Evolutionary conservation across 2,329 filamentous ascomycete species (phyloP), one percentile per base, ranked within the genome.

Genomic region (Calonectria henricotiae): DNA sequence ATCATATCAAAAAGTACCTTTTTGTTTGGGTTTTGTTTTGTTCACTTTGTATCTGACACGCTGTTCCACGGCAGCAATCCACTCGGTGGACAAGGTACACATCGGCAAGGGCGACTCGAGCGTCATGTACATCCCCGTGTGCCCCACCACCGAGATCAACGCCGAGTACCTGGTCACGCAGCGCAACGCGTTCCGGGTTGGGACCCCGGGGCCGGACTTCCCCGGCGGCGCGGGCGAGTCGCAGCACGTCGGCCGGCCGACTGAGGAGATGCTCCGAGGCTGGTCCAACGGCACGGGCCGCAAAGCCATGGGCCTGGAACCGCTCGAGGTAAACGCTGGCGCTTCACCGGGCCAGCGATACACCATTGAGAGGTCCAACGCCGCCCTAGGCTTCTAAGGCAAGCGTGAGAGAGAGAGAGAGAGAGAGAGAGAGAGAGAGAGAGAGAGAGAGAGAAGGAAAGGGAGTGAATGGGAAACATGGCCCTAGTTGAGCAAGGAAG

Each of bases 101-200:
- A 82, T 82, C 1, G 96, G 95, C 1, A 86, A 83, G 1, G 82
- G 85, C 0, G 95, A 98, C 80, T 94, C 93, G 0, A 95, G 92
- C 75, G 95, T 98, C 0, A 78, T 98, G 70, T 98, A 98, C 78
- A 97, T 98, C 66, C 95, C 95, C 0, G 91, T 94, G 0, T 96
- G 93, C 65, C 95, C 95, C 0, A 86, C 94, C 35, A 97, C 94
- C 0, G 89, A 92, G 64, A 83, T 86, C 44, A 98, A 96, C 76
- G 91, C 92, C 0, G 82, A 88, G 25, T 96, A 95, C 78, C 85
- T 96, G 1, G 86, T 83, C 1, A 87, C 89, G 17, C 94, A 97
- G 83, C 88, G 92, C 23, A 85, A 89, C n/a, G 89, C 90, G 0
- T 96, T 96, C 75, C 81, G 92, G 3, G 79, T 84, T 0, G 95